These are phyloP conservation scores for Capronia epimyces DNA, from an alignment of 2,329 filamentous ascomycete species.

Conservation along the genomic window DNA sequence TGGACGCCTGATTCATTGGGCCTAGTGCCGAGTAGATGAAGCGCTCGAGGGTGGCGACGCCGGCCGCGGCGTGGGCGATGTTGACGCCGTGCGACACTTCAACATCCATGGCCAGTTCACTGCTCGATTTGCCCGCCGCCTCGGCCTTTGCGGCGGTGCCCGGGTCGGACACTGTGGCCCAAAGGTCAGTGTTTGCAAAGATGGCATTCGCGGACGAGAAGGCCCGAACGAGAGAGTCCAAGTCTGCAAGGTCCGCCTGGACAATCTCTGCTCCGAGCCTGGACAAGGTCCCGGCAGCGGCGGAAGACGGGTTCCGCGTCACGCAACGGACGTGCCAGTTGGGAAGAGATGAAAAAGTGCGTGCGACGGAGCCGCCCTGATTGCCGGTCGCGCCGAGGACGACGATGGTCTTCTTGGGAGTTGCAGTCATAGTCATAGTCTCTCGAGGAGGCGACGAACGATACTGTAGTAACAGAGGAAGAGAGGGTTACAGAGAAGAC, in stretches of 20 bases:
- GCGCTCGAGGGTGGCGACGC: neutral
- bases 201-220: neutral
- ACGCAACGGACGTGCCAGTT: neutral
- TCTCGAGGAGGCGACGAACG: too few species aligned
- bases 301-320: neutral
- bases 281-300: neutral
- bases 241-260: neutral
- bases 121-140: neutral
- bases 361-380: slow-evolving; percentile 1
- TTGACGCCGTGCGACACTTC: neutral
- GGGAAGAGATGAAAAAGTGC: neutral
- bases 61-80: neutral
- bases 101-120: neutral
- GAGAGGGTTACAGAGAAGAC: too few species aligned
- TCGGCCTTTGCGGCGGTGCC: too few species aligned
- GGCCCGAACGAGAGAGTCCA: neutral
- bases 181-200: neutral
- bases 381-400: neutral
- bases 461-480: too few species aligned
- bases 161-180: neutral
- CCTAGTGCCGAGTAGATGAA: neutral
- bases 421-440: too few species aligned
- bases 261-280: neutral
- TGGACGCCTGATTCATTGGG: neutral
- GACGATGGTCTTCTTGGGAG: neutral